Evolutionary conservation across 441 rosid species (phyloP).

Genomic region (Kokia cookei): DNA sequence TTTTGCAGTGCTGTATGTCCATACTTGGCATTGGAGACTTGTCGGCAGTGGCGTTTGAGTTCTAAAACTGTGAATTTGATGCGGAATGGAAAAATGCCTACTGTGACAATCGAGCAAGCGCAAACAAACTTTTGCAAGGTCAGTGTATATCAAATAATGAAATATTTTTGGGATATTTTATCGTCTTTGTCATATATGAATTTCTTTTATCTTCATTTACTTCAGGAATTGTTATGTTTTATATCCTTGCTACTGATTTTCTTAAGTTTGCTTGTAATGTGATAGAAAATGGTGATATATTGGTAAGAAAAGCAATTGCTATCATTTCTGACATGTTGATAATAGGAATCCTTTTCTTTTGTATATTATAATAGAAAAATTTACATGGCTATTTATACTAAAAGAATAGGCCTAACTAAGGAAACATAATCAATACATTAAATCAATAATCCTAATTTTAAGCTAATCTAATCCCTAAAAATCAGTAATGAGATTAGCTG

Average conservation of each 20-base stretch:
- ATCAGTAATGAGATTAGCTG: no score
- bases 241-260: not conserved
- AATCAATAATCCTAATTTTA: no score
- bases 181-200: not conserved
- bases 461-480: no score
- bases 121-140: conserved; percentile 92
- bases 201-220: not conserved
- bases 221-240: not conserved
- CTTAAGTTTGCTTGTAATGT: not conserved
- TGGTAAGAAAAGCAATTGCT: not conserved
- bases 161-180: conserved; percentile 5
- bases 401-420: no score
- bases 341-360: no score
- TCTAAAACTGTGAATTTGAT: conserved; percentile 85
- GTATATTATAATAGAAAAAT: no score
- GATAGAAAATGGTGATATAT: not conserved
- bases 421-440: no score
- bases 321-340: not conserved
- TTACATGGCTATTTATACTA: no score
- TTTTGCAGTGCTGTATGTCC: conserved; percentile 89
- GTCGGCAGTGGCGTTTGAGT: conserved; percentile 98
- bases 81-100: conserved; percentile 97
- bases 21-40: conserved; percentile 91
- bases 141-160: conserved; percentile 10
- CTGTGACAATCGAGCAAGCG: conserved; percentile 98